Evolutionary conservation across 352 stramenopile genomes (phyloP).

Genomic region (Globisporangium viniferum): DNA sequence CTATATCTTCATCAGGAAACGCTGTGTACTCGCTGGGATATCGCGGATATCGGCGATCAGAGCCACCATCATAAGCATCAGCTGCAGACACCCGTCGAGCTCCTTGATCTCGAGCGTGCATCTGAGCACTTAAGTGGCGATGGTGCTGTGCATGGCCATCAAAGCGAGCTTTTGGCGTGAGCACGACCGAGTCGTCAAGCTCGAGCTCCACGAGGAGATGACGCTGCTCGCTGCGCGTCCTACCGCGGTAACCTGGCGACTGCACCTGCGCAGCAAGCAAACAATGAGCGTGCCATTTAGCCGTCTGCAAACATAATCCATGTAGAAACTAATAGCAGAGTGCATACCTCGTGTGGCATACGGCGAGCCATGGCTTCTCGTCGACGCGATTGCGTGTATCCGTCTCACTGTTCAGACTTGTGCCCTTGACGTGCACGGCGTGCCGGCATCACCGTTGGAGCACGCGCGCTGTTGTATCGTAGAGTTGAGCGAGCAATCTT

Average conservation of each 20-base stretch:
- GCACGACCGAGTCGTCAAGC: conserved; percentile 46
- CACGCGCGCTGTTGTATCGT: neutral
- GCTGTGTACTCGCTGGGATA: neutral
- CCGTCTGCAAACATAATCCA: neutral
- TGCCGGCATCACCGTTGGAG: neutral
- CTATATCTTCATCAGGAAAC: neutral
- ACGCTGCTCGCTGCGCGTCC: conserved; percentile 24
- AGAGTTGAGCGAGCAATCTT: neutral
- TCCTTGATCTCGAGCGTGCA: conserved; percentile 7
- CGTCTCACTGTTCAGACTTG: neutral
- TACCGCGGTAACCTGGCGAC: conserved; percentile 4
- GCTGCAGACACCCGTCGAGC: neutral
- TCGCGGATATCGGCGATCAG: neutral
- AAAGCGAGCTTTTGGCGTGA: conserved; percentile 10
- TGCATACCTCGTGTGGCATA: conserved; percentile 1
- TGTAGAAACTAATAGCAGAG: neutral
- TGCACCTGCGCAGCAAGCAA: neutral
- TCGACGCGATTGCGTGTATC: neutral
- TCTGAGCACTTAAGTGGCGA: conserved; percentile 17
- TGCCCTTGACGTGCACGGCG: neutral
- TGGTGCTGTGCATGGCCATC: neutral
- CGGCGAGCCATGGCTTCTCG: conserved; percentile 6
- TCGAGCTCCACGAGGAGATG: conserved; percentile 66
- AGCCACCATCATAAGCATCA: neutral
- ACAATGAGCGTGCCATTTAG: too few relatives aligned